phyloP scores from a whole-genome alignment of 192 early-diverging fungal species.

The Entomortierella parvispora region DNA sequence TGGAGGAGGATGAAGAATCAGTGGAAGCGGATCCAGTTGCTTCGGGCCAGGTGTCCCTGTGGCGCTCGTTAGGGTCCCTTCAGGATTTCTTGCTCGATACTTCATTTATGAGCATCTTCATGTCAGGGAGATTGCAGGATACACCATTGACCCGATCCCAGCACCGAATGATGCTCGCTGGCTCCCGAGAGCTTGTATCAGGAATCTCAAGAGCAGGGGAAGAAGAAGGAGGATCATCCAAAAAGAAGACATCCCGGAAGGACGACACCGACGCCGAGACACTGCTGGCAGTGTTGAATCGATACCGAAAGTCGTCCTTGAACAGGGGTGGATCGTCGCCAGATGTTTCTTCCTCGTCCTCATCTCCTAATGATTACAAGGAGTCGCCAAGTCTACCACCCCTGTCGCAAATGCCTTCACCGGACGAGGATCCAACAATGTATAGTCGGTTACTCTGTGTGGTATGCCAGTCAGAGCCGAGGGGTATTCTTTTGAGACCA shows the following conservation, averaged over 20 bases:
- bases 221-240: not conserved
- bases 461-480: conserved; percentile 44
- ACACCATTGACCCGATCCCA: conserved; percentile 37
- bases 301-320: conserved; percentile 20
- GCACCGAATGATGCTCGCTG: conserved; percentile 11
- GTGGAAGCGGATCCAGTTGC: not conserved
- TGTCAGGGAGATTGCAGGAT: conserved; percentile 40
- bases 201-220: not conserved
- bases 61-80: conserved; percentile 17
- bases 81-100: conserved; percentile 51
- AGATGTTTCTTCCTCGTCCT: not conserved
- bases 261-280: conserved; percentile 6
- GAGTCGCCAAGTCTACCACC: conserved; percentile 19
- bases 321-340: not conserved
- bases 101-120: conserved; percentile 46
- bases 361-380: not conserved
- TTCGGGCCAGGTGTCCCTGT: not conserved
- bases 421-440: conserved; percentile 17
- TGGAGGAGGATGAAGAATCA: not conserved
- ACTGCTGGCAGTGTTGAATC: conserved; percentile 23
- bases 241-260: not conserved
- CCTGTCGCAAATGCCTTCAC: not conserved
- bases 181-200: not conserved
- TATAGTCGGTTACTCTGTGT: conserved; percentile 37
- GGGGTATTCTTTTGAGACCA: conserved; percentile 34